Base-by-base conservation (phyloP, 2,329 filamentous ascomycete genomes). In the Cladosporium sphaerospermum region DNA sequence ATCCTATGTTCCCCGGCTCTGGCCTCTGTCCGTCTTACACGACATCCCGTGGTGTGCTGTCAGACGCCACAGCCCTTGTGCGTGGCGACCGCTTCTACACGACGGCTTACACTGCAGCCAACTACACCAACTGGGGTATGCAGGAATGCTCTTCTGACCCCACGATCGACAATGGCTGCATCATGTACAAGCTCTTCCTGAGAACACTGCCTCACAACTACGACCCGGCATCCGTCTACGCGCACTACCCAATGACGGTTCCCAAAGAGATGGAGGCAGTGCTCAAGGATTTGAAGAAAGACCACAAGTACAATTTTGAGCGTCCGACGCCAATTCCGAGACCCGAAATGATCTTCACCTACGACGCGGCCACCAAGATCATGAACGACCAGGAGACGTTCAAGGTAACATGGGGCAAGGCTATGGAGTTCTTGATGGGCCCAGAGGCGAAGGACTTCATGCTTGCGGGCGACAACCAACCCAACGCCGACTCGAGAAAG, bases 11-110 rank as follows among this genome's bases (percentile, higher is more conserved):
- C 41, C 73, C 80, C 0, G 79, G 80, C 2, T 75, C 73, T 49
- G 79, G 79, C 14, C 72, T 80, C 16, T 75, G 74, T 49, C 75
- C 74, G 0, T 76, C 75, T 0, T 82, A 77, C 61, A 79, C 79
- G 0, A 73, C 79, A 7, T 77, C 76, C 1, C 73, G 77, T 43
- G 78, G 79, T 37, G 75, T 84, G 9, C 69, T 84, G 16, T 80
- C 79, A 1, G 82, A 84, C 58, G 82, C 81, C 3, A 73, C 82
- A 2, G 76, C 77, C 0, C 71, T 84, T 9, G 79, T 84, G 3
- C 75, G 82, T 7, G 77, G 75, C 0, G 81, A 84, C 59, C 71
- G 81, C 4, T 84, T 83, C 69, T 78, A 79, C 61, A 82, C 81
- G 2, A 65, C 66, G 28, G 65, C 66, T 9, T 71, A 68, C 54